A percentile compares a stretch with the other conserved stretches of the same genome.
These are phyloP conservation scores for Nannizziopsis arthrosporioides DNA, from an alignment of 2,329 filamentous ascomycete genomes.

Conservation along the genomic window DNA sequence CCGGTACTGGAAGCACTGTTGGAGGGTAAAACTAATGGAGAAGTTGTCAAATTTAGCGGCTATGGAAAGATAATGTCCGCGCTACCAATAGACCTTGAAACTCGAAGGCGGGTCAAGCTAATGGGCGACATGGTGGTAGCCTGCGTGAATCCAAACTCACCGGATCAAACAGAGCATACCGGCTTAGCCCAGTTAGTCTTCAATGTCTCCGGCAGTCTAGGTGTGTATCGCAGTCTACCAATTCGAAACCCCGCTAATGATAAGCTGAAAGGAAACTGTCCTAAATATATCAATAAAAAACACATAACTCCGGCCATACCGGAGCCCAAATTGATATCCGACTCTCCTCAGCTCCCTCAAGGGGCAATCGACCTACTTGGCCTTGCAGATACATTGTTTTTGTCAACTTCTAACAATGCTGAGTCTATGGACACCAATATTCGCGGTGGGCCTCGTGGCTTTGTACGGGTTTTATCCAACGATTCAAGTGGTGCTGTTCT, in stretches of 20 bases:
- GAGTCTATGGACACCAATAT: conserved; percentile 74
- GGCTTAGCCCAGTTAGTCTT: conserved; percentile 48
- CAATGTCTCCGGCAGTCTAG: conserved; percentile 57
- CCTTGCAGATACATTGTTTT: conserved; percentile 64
- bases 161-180: conserved; percentile 18
- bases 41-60: conserved; percentile 32
- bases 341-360: conserved; percentile 38
- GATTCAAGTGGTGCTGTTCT: conserved; percentile 39
- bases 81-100: conserved; percentile 52
- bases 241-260: conserved; percentile 8
- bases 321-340: conserved; percentile 41
- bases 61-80: conserved; percentile 46
- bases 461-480: conserved; percentile 57
- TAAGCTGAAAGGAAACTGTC: conserved; percentile 55
- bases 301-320: conserved; percentile 46
- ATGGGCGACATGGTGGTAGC: conserved; percentile 58
- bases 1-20: conserved; percentile 58
- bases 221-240: conserved; percentile 23
- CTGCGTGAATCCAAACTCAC: conserved; percentile 32
- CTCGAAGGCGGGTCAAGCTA: conserved; percentile 61
- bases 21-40: conserved; percentile 35
- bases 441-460: conserved; percentile 62
- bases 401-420: conserved; percentile 53
- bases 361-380: conserved; percentile 49
- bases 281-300: conserved; percentile 75